A percentile compares a stretch with the other conserved stretches of the same genome.
Evolutionary conservation across 768 basidiomycete genomes (phyloP).

Genomic region (Rhodotorula sphaerocarpa): DNA sequence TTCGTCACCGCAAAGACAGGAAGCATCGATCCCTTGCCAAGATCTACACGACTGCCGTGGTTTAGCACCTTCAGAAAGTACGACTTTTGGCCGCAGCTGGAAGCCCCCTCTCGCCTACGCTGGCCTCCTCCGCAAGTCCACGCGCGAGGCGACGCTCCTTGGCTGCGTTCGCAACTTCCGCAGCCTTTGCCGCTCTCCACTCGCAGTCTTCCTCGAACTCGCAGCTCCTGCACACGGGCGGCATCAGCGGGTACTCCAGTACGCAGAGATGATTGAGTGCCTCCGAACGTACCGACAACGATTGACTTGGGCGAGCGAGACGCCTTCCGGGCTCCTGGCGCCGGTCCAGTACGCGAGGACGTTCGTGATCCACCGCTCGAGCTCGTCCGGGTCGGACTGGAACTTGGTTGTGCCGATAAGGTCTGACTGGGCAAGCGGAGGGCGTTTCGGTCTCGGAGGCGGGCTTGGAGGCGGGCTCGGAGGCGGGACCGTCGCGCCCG

Average conservation of each 20-base stretch:
- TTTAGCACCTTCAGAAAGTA: no score
- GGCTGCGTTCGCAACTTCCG: no score
- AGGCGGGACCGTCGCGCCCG: neutral
- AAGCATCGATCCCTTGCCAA: no score
- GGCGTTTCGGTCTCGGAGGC: neutral
- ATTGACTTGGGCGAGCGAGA: conserved; percentile 49
- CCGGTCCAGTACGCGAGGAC: conserved; percentile 72
- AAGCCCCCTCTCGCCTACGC: no score
- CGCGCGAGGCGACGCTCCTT: no score
- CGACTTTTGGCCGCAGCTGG: no score
- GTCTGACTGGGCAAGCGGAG: conserved; percentile 11
- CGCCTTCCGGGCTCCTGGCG: conserved; percentile 60
- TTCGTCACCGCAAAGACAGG: no score
- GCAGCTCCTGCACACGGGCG: conserved; percentile 50
- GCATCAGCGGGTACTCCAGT: no score
- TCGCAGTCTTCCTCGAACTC: conserved; percentile 70
- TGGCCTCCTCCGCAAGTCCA: no score
- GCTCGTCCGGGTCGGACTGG: conserved; percentile 49
- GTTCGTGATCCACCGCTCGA: conserved; percentile 53
- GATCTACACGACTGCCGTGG: no score
- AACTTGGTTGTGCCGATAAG: conserved; percentile 65
- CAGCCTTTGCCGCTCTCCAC: no score
- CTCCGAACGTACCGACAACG: conserved; percentile 58
- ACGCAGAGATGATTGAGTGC: conserved; percentile 41
- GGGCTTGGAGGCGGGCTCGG: neutral